A percentile compares a stretch with the other conserved stretches of the same genome.
Conservation (phyloP, 345 rosid species). For the Eucalyptus microcorys region DNA sequence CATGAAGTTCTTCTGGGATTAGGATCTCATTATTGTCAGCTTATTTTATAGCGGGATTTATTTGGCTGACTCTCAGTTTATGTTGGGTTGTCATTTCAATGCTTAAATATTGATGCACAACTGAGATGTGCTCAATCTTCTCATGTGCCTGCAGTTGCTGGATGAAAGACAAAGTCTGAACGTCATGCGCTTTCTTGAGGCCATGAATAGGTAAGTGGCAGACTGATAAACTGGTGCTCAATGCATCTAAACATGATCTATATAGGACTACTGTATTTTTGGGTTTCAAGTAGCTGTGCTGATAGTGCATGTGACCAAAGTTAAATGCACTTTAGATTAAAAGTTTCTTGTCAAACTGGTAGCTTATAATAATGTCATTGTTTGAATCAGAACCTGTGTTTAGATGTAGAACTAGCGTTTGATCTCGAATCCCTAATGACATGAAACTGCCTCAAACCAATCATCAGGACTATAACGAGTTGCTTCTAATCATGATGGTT, state of each 20-base stretch:
- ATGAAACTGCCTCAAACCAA: not conserved
- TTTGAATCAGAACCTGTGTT: not conserved
- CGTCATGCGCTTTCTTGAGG: slow-evolving; percentile 52
- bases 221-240: not conserved
- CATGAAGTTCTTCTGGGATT: not conserved
- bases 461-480: not conserved
- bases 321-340: not conserved
- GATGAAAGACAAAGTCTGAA: slow-evolving; percentile 57
- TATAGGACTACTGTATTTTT: not conserved
- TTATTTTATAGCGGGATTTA: not conserved
- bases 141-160: slow-evolving; percentile 22
- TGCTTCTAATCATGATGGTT: not conserved
- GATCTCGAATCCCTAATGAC: not conserved
- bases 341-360: not conserved
- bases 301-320: not conserved
- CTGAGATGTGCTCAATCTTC: not conserved
- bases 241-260: not conserved
- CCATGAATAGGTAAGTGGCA: slow-evolving; percentile 33
- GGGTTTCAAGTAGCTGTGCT: not conserved
- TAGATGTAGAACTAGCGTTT: not conserved
- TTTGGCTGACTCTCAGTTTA: not conserved
- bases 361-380: not conserved
- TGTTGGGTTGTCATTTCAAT: not conserved
- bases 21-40: not conserved
- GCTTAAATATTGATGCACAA: not conserved